Percentiles rank a stretch among this genome's conserved stretches.
Conservation (phyloP, 140 eudicot genomes). For the Cichorium intybus region DNA sequence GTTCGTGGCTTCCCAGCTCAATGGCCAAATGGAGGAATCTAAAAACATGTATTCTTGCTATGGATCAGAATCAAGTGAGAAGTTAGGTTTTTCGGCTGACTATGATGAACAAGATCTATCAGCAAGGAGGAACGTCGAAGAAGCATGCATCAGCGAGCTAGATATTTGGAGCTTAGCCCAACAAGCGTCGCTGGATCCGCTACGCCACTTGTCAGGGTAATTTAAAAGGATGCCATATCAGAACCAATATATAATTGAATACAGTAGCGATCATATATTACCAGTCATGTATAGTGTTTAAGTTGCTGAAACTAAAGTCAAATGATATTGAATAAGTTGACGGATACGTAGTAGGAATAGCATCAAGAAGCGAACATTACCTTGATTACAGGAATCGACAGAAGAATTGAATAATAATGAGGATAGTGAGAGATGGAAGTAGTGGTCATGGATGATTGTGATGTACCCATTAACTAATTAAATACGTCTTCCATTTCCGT, state of each 20-base stretch:
- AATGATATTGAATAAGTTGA: background rate
- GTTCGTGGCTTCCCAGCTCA: slow-evolving; percentile 68
- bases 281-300: background rate
- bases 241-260: background rate
- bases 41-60: slow-evolving; percentile 21
- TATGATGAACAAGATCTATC: slow-evolving; percentile 21
- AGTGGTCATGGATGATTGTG: background rate
- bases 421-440: background rate
- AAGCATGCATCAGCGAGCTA: slow-evolving; percentile 18
- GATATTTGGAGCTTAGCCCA: slow-evolving; percentile 56
- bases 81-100: slow-evolving; percentile 28
- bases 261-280: no score
- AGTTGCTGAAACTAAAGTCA: background rate
- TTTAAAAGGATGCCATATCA: background rate
- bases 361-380: background rate
- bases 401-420: background rate
- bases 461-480: slow-evolving; percentile 10
- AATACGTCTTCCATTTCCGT: background rate
- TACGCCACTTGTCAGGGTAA: slow-evolving; percentile 46
- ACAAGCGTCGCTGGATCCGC: slow-evolving; percentile 42
- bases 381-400: background rate
- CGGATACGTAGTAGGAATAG: slow-evolving; percentile 10
- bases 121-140: background rate
- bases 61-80: slow-evolving; percentile 10
- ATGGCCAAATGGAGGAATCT: slow-evolving; percentile 32